Conservation (phyloP, 257 asterid genomes). For the Solanum neorickii region DNA sequence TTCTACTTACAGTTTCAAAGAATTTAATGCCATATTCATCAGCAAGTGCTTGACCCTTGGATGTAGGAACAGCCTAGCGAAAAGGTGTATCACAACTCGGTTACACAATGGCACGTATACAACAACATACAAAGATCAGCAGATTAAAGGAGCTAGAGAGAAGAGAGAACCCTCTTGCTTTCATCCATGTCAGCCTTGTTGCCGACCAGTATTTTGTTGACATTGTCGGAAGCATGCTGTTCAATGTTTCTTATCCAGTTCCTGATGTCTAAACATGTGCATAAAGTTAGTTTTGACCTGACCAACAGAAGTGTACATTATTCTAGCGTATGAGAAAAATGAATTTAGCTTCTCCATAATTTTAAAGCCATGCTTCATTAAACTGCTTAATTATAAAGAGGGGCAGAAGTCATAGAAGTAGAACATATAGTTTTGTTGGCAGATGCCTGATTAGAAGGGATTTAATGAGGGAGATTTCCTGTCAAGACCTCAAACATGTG, state of each 20-base stretch:
- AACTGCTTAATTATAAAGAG: not conserved
- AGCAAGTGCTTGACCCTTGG: slow-evolving; percentile 93
- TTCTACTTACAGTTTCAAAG: slow-evolving; percentile 77
- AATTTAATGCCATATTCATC: slow-evolving; percentile 93
- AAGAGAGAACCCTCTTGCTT: slow-evolving; percentile 48
- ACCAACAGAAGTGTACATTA: not conserved
- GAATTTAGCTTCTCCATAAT: not conserved
- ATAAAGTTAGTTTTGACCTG: not conserved
- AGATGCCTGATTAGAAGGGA: not conserved
- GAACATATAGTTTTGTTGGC: not conserved
- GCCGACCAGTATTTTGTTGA: slow-evolving; percentile 59
- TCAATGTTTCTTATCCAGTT: slow-evolving; percentile 74
- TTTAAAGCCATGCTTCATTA: not conserved
- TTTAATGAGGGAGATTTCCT: not conserved
- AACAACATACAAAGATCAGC: not conserved
- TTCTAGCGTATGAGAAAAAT: not conserved
- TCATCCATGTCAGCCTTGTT: slow-evolving; percentile 78
- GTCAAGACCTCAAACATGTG: not conserved
- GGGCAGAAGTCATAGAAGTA: not conserved
- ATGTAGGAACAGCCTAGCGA: slow-evolving; percentile 77
- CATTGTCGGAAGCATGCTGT: slow-evolving; percentile 69
- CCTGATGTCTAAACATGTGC: slow-evolving; percentile 34
- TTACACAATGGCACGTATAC: not conserved
- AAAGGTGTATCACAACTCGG: not conserved
- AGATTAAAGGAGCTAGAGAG: not conserved